Evolutionary conservation across 371 early-diverging fungal species (phyloP), one percentile per base, ranked within the genome.

Genomic region (Saksenaea vasiformis): DNA sequence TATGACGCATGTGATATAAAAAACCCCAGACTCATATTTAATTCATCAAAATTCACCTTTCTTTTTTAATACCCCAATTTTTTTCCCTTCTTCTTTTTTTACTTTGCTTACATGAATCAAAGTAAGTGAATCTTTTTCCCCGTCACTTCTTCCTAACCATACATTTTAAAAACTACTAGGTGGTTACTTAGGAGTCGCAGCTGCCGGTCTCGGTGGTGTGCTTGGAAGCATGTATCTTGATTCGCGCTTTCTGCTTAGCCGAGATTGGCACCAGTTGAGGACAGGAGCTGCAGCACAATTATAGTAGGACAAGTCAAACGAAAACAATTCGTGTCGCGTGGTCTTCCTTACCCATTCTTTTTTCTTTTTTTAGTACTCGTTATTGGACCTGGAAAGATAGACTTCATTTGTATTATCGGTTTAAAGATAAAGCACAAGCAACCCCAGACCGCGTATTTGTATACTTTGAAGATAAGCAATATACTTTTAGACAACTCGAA

Each of bases 181-280:
- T 37, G 34, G 57, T 9, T 37, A 69, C 11, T 47, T 66, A 54
- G 60, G 61, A 27, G 47, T 72, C 53, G 73, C 67, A 15, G 64
- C 66, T 44, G 69, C 73, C 3, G 69, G 73, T 53, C n/a, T 66
- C 14, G 68, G 65, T 28, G 68, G 66, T 13, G 34, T 67, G 17
- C 64, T 74, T 43, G 74, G 74, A 38, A 69, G 70, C 34, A 70
- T 74, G 70, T 74, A 74, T 54, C 53, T 74, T 13, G 74, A 74
- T 58, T 54, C 74, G 9, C 70, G 70, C 11, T 53, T 74, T 22
- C 44, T 68, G n/a, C 37, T 74, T 28, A 62, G 66, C 44, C 58
- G 64, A 27, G 74, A 74, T 39, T 47, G 61, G 28, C 65, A 68
- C 56, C 74, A 74, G 53, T 34, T 74, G 13, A 59, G 62, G 13